Base-by-base conservation (phyloP, 2,329 filamentous ascomycete genomes). In the Triangularia setosa region DNA sequence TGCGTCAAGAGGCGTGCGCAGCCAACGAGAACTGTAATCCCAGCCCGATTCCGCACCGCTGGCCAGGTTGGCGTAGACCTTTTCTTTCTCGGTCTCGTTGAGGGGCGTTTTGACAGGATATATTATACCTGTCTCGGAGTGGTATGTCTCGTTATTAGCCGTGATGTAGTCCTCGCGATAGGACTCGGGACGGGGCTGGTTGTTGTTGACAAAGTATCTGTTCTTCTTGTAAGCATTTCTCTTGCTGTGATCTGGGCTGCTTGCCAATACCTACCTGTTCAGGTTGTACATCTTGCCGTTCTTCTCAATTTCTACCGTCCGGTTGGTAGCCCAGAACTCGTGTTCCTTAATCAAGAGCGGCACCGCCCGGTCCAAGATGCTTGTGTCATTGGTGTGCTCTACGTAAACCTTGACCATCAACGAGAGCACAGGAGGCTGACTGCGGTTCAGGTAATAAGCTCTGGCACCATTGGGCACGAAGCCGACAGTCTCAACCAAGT, bases 391-490 rank as follows among this genome's bases (percentile, higher is more conserved):
- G 27, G 87, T 89, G 72, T 88, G 82, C 64, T 88, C 81, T 33
- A 90, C 75, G 67, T 90, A 90, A 14, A 80, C 75, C 68, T 83
- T 83, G 60, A 90, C 83, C 87, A 90, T 90, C 73, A 86, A 84
- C 1, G 87, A 80, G 60, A 90, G 76, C 55, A 90, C 73, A 1
- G 88, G 88, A 18, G 87, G 88, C 74, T 90, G 87, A 1, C 86
- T 89, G 28, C 88, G 82, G 73, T 90, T 89, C 62, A 89, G 79
- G 69, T 90, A 90, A 77, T 90, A 90, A 25, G 84, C 70, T 14
- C 88, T 79, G n/a, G 85, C 86, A 7, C 87, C 88, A 65, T 90
- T 90, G 40, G 88, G 88, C 3, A 90, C 81, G 70, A 90, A 89
- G 11, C 87, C 87, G 68, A 84, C 86, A 9, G 80, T 74, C 11